Evolutionary conservation across 2,329 filamentous ascomycete species (phyloP).

Genomic region (Aureobasidium vineae): DNA sequence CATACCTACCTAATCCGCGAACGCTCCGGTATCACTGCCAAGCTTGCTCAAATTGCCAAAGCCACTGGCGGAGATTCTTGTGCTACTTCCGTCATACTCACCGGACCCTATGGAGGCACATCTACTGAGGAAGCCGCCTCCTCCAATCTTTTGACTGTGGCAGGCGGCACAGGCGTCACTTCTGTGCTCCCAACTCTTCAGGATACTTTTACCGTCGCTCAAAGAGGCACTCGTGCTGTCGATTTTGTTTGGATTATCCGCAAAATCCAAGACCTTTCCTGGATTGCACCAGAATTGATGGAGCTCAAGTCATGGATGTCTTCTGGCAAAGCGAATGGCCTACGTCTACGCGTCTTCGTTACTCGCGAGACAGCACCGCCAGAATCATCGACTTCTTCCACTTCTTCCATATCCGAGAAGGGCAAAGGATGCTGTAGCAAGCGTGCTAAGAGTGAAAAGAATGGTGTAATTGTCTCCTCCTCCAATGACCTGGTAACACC

Average conservation of each 20-base stretch:
- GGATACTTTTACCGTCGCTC: conserved; percentile 45
- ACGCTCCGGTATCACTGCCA: conserved; percentile 56
- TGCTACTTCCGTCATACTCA: conserved; percentile 60
- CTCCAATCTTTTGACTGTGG: conserved; percentile 24
- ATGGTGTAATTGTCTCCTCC: not conserved
- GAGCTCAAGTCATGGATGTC: conserved; percentile 20
- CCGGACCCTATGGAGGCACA: conserved; percentile 60
- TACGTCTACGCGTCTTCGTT: conserved; percentile 27
- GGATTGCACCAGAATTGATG: conserved; percentile 24
- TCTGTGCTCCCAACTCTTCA: conserved; percentile 68
- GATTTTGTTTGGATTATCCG: conserved; percentile 28
- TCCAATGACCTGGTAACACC: conserved; percentile 8
- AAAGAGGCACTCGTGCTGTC: conserved; percentile 8
- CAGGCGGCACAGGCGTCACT: conserved; percentile 60
- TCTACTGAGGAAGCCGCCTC: not conserved
- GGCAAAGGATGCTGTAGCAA: conserved; percentile 23
- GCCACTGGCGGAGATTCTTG: conserved; percentile 46
- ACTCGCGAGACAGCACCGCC: conserved; percentile 24
- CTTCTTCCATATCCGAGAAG: not conserved
- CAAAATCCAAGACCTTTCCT: conserved; percentile 24
- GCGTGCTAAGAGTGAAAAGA: conserved; percentile 3
- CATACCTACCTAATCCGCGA: conserved; percentile 42
- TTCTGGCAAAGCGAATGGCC: not conserved
- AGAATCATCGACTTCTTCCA: not conserved
- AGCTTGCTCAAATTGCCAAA: conserved; percentile 50